Percentiles rank a stretch among this genome's conserved stretches.
Evolutionary conservation across 371 early-diverging fungal species (phyloP).

Genomic region (Sporodiniella umbellata): DNA sequence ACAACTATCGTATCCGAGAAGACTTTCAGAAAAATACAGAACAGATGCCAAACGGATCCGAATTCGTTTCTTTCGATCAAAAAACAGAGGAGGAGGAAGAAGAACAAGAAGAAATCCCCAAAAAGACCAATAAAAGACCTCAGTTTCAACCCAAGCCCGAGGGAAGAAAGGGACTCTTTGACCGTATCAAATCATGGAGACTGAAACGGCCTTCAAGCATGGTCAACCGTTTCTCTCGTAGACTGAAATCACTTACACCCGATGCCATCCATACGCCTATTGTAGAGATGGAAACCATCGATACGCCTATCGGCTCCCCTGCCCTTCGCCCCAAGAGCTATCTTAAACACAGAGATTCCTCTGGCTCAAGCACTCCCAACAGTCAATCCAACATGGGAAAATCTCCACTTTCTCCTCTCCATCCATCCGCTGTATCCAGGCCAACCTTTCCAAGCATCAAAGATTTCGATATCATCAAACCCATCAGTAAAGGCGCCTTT

Average conservation of each 20-base stretch:
- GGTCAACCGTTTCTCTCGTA: constrained; percentile 14
- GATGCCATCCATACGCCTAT: constrained; percentile 26
- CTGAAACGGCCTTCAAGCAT: constrained; percentile 11
- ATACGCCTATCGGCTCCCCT: constrained; percentile 33
- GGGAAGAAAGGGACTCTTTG: constrained; percentile 21
- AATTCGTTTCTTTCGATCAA: constrained; percentile 26
- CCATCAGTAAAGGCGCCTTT: constrained; percentile 91
- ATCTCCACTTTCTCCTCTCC: constrained; percentile 49
- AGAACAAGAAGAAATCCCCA: neutral
- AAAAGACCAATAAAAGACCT: neutral
- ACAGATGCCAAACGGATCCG: constrained; percentile 37
- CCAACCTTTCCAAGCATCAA: constrained; percentile 65
- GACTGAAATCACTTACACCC: constrained; percentile 17
- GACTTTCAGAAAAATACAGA: constrained; percentile 38
- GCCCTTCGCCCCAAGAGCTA: constrained; percentile 17
- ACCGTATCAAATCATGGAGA: constrained; percentile 27
- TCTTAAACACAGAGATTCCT: constrained; percentile 4
- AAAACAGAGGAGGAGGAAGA: neutral
- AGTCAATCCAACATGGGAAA: constrained; percentile 9
- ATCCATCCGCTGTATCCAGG: constrained; percentile 38
- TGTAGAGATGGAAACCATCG: constrained; percentile 41
- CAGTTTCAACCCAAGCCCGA: neutral
- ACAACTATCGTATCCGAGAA: constrained; percentile 35
- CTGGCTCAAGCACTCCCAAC: constrained; percentile 19
- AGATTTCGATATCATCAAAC: constrained; percentile 91